Evolutionary conservation across 257 asterid species (phyloP).

Genomic region (Euphrasia confusa): DNA sequence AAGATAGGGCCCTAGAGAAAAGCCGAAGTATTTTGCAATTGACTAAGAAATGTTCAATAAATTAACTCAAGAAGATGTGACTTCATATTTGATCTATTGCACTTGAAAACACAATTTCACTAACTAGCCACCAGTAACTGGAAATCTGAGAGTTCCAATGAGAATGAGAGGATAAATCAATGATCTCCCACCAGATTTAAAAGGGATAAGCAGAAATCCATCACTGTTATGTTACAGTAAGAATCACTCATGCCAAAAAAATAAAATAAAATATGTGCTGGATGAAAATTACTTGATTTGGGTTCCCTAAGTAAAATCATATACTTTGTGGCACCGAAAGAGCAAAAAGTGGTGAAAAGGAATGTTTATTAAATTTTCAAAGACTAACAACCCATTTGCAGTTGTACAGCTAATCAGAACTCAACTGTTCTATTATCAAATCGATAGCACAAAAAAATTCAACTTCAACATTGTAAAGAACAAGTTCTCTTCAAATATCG

Average conservation of each 20-base stretch:
- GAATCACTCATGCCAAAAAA: background rate
- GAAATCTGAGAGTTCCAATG: background rate
- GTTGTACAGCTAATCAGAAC: background rate
- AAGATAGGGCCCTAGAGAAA: slow-evolving; percentile 7
- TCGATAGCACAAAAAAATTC: background rate
- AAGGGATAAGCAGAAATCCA: background rate
- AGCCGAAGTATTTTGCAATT: slow-evolving; percentile 3
- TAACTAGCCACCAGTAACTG: background rate
- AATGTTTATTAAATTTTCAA: background rate
- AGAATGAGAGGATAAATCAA: slow-evolving; percentile 4
- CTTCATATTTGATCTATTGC: background rate
- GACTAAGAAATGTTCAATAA: background rate
- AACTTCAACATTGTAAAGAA: background rate
- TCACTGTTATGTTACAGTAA: background rate
- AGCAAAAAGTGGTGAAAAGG: background rate
- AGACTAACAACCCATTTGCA: background rate
- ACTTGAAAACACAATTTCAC: slow-evolving; percentile 5
- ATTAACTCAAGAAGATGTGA: background rate
- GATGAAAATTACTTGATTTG: background rate
- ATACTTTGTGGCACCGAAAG: slow-evolving; percentile 3
- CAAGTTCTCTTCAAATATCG: background rate
- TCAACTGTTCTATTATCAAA: slow-evolving; percentile 7
- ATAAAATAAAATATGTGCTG: background rate
- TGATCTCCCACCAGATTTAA: background rate
- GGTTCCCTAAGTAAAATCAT: background rate